phyloP scores from a whole-genome alignment of 2,329 filamentous ascomycete genomes.

The Ascochyta rabiei region DNA sequence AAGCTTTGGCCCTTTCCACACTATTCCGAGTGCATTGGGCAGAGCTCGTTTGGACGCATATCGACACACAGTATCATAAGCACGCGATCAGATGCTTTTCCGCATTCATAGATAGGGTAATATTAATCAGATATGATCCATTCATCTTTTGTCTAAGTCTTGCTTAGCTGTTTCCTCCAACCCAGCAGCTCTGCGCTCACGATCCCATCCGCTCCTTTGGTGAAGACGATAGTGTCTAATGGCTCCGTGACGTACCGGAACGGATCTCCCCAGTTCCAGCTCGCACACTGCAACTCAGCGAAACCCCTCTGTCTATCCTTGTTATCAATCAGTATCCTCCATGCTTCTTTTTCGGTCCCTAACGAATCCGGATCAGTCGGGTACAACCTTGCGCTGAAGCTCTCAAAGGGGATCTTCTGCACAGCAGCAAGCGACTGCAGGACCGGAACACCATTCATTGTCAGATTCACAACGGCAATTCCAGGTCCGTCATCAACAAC shows the following conservation, averaged over 20 bases:
- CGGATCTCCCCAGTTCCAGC: conserved; percentile 28
- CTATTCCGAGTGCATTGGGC: background rate
- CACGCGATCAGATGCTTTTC: background rate
- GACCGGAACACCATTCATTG: conserved; percentile 25
- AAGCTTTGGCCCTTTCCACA: background rate
- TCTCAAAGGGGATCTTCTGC: conserved; percentile 6
- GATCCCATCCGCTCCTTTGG: conserved; percentile 3
- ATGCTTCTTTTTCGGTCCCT: conserved; percentile 18
- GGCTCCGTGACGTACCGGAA: conserved; percentile 26
- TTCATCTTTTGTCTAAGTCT: background rate
- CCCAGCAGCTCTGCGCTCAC: conserved; percentile 22
- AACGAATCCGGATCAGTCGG: conserved; percentile 29
- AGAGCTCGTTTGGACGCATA: background rate
- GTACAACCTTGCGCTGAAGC: conserved; percentile 30
- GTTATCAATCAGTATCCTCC: conserved; percentile 28
- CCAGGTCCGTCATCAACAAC: conserved; percentile 31
- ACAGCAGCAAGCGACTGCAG: conserved; percentile 20
- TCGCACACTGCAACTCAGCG: conserved; percentile 29
- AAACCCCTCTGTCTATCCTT: conserved; percentile 13
- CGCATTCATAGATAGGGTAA: conserved; percentile 1
- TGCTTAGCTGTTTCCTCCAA: conserved; percentile 21
- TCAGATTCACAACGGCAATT: conserved; percentile 20
- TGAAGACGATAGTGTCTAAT: conserved; percentile 29
- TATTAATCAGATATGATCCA: background rate
- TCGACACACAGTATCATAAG: background rate